phyloP scores from a whole-genome alignment of 768 basidiomycete genomes.

The Tulasnella sp. region DNA sequence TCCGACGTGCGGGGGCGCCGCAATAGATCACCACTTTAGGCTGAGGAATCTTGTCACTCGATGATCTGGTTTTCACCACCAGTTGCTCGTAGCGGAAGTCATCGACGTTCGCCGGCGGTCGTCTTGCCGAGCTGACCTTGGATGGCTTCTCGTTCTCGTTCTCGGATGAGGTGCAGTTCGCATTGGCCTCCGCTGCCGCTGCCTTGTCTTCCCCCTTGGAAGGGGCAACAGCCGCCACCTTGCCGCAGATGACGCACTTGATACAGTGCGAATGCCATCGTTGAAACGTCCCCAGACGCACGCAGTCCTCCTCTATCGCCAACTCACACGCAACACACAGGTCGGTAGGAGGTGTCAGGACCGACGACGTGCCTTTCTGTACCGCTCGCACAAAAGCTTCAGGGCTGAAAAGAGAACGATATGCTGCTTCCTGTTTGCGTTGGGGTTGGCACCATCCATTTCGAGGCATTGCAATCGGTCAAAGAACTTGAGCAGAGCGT shows the following conservation, averaged over 20 bases:
- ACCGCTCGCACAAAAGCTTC: conserved; percentile 39
- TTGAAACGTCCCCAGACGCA: conserved; percentile 90
- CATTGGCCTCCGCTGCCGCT: conserved; percentile 50
- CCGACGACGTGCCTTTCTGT: conserved; percentile 16
- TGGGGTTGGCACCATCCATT: conserved; percentile 75
- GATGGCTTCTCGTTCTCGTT: conserved; percentile 38
- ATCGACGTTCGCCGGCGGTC: conserved; percentile 76
- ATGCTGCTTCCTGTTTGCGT: conserved; percentile 60
- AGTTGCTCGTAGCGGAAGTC: conserved; percentile 62
- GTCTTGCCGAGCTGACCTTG: conserved; percentile 60
- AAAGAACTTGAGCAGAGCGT: conserved; percentile 85
- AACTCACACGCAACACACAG: conserved; percentile 82
- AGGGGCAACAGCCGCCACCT: conserved; percentile 58
- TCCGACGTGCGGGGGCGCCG: conserved; percentile 66
- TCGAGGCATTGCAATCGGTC: conserved; percentile 91
- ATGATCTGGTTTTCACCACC: conserved; percentile 26
- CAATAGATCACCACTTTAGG: conserved; percentile 57
- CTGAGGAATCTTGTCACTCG: conserved; percentile 13
- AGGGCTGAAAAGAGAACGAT: conserved; percentile 52
- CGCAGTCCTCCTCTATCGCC: conserved; percentile 97
- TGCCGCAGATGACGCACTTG: conserved; percentile 75
- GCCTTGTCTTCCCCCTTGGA: conserved; percentile 52
- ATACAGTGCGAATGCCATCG: conserved; percentile 96
- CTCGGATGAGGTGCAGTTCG: conserved; percentile 36
- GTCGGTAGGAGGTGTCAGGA: conserved; percentile 50